Evolutionary conservation across 1,139 yeast genomes (phyloP).

Genomic region (Casaregolazyma suthepensis): DNA sequence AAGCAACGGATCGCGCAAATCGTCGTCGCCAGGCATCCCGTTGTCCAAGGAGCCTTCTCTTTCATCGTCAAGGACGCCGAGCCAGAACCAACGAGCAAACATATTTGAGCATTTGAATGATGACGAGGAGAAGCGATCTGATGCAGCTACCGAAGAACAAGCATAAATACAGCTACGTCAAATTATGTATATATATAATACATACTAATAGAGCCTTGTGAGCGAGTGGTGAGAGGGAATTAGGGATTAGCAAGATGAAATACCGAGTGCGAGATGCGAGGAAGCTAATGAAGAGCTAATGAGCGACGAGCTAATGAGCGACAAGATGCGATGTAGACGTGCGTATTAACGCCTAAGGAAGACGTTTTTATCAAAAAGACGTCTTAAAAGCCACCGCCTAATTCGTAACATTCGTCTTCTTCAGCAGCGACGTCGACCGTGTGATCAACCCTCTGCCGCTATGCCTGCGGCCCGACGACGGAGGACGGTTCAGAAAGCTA

Average conservation of each 20-base stretch:
- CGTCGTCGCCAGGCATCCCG: conserved; percentile 26
- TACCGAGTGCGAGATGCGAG: too few relatives aligned
- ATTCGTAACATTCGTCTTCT: conserved; percentile 7
- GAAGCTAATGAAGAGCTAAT: too few relatives aligned
- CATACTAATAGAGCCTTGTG: conserved; percentile 13
- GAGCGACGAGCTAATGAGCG: too few relatives aligned
- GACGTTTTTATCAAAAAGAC: too few relatives aligned
- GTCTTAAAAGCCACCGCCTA: not conserved
- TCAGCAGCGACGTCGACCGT: conserved; percentile 8
- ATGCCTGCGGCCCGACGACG: not conserved
- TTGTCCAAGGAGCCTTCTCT: conserved; percentile 23
- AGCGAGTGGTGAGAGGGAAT: too few relatives aligned
- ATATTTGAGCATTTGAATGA: conserved; percentile 28
- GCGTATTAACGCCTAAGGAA: too few relatives aligned
- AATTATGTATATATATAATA: not conserved
- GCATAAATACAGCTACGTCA: conserved; percentile 1
- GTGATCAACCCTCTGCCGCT: conserved; percentile 2
- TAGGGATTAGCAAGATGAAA: too few relatives aligned
- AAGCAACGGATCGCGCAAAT: conserved; percentile 20
- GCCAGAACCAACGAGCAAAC: conserved; percentile 24
- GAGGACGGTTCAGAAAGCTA: not conserved
- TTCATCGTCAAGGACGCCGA: conserved; percentile 22
- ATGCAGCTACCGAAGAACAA: not conserved
- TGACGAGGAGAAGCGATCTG: conserved; percentile 17
- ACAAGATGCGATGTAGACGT: not conserved